Base-by-base conservation (phyloP, 768 basidiomycete species). In the Harrya chromipes region DNA sequence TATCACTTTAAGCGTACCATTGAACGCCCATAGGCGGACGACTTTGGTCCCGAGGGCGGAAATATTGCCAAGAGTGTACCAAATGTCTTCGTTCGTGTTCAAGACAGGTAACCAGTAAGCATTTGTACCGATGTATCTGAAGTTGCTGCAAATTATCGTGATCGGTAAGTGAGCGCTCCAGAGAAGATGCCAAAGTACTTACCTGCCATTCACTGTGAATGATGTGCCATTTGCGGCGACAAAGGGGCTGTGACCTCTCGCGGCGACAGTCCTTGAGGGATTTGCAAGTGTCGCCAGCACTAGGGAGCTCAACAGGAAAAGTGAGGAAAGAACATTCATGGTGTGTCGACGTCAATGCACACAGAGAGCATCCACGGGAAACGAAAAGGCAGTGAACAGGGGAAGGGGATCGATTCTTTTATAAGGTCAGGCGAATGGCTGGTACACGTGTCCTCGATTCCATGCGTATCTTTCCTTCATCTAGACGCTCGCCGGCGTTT, bases 11-110 rank as follows among this genome's bases (percentile, higher is more conserved):
- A 16, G 16, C 33, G 13, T 4, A 33, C 84, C 85, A 66, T 87
- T 86, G 65, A 87, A 87, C 16, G 77, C 86, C 86, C 86, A 88
- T 4, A 80, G 71, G 36, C 85, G 74, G 24, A 87, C 77, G 19
- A 83, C 83, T 34, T 70, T 80, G 55, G 83, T 74, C 8, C 80
- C 81, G 12, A 71, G 63, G 3, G 74, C 72, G 12, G 78, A 75
- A 47, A 88, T 84, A 52, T 78, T 80, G 2, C 72, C 73, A 31
- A 88, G 63, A 4, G 83, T 82, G 41, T 70, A 58, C 61, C 77
- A 72, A 39, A 88, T 81, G 57, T 88, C 85, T 38, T 70, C 61
- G 40, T 76, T 63, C 23, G 71, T 62, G 59, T 84, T 83, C 29
- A 87, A 61, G 36, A 71, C 65, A 26, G 76, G 66, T 29, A 88